Conservation (phyloP, 495 filamentous ascomycete genomes). For the Penicillium bialowiezense region DNA sequence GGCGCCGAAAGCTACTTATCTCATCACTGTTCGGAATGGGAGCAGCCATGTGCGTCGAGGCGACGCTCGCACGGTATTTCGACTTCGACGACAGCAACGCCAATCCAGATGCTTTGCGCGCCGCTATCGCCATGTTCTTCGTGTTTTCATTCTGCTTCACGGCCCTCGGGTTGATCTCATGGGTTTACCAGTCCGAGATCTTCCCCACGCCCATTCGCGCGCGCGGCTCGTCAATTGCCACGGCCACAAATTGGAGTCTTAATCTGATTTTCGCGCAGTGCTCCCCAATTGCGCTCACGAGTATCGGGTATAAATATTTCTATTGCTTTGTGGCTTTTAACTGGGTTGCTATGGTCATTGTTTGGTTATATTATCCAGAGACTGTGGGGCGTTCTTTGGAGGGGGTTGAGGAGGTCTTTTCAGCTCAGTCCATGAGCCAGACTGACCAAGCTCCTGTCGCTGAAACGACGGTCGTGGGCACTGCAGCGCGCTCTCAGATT, state of each 20-base stretch:
- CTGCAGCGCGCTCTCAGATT: background rate
- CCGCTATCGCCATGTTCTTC: slow-evolving; percentile 56
- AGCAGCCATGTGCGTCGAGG: slow-evolving; percentile 49
- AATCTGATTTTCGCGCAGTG: slow-evolving; percentile 56
- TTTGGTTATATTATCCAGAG: slow-evolving; percentile 51
- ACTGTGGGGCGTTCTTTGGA: slow-evolving; percentile 53
- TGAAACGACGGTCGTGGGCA: background rate
- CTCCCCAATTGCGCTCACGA: slow-evolving; percentile 49
- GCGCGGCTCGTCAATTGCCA: slow-evolving; percentile 49
- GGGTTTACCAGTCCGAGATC: slow-evolving; percentile 57
- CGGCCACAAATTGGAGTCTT: slow-evolving; percentile 53
- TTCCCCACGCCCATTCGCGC: slow-evolving; percentile 55
- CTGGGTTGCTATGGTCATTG: slow-evolving; percentile 39
- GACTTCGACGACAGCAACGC: slow-evolving; percentile 22
- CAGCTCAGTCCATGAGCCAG: slow-evolving; percentile 9
- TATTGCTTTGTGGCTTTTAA: slow-evolving; percentile 55
- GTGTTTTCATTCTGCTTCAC: slow-evolving; percentile 57
- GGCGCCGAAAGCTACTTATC: slow-evolving; percentile 51
- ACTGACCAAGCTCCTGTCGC: background rate
- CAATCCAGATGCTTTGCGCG: slow-evolving; percentile 42
- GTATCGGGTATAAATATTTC: slow-evolving; percentile 49
- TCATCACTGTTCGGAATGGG: slow-evolving; percentile 51
- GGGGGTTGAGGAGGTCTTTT: slow-evolving; percentile 50
- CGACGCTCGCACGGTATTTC: slow-evolving; percentile 37
- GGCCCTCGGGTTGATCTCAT: slow-evolving; percentile 51